A percentile compares a stretch with the other conserved stretches of the same genome.
Evolutionary conservation across 805 yeast genomes (phyloP).

Genomic region (Spathaspora passalidarum): DNA sequence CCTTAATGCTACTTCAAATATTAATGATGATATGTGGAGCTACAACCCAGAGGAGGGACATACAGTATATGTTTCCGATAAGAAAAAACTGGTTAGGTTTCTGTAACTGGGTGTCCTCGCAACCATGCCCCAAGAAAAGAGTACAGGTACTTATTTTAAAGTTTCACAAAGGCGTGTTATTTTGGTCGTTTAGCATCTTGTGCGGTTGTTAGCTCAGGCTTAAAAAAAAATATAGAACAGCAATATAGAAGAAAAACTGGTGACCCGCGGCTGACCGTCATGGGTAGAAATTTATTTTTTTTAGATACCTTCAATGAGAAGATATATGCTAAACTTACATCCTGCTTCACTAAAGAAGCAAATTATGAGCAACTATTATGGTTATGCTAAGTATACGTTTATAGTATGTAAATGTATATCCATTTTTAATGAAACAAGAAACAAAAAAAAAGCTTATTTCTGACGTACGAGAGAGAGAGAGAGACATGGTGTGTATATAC

Average conservation of each 20-base stretch:
- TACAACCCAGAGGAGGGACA: slow-evolving; percentile 10
- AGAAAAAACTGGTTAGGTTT: slow-evolving; percentile 4
- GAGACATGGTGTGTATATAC: no score
- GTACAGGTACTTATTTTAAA: no score
- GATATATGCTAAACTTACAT: background rate
- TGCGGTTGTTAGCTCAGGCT: background rate
- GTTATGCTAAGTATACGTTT: background rate
- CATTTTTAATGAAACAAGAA: no score
- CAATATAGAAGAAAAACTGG: background rate
- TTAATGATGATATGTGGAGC: slow-evolving; percentile 6
- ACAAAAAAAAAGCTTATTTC: no score
- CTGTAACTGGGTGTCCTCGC: background rate
- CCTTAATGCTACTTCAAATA: background rate
- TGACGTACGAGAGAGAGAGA: no score
- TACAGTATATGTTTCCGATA: background rate
- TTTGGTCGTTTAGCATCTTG: background rate
- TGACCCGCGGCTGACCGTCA: background rate
- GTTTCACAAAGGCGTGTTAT: no score
- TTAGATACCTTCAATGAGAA: background rate
- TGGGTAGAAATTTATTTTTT: background rate
- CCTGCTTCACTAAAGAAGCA: background rate
- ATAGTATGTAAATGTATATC: background rate
- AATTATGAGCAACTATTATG: background rate
- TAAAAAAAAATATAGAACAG: background rate
- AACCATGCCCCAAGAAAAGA: no score